Conservation (phyloP, 1,284 basidiomycete species). For the Ceratobasidium sp. region DNA sequence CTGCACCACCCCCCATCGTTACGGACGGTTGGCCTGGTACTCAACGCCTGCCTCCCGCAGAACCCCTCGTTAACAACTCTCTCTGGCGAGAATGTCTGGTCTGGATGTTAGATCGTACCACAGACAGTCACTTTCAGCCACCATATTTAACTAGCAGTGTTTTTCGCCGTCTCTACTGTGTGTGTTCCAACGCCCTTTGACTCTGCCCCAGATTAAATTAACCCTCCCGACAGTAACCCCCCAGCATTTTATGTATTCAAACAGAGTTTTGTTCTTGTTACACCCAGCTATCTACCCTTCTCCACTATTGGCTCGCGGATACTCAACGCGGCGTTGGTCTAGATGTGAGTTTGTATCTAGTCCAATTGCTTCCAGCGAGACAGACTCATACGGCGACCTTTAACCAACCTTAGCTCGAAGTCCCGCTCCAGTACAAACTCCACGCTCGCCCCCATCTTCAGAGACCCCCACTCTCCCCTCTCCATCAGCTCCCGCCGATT, state of each 20-base stretch:
- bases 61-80: background rate
- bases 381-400: background rate
- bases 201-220: conserved; percentile 4
- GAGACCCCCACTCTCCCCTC: background rate
- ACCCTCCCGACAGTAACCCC: conserved; percentile 9
- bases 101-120: conserved; percentile 4
- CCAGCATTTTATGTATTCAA: conserved; percentile 19
- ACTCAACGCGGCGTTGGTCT: conserved; percentile 12
- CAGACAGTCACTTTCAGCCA: background rate
- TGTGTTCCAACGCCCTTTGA: conserved; percentile 4
- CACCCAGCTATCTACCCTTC: conserved; percentile 15
- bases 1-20: background rate
- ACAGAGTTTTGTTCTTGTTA: conserved; percentile 24
- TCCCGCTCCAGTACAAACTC: background rate
- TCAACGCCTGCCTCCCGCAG: background rate
- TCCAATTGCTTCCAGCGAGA: background rate
- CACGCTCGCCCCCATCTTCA: background rate
- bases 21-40: background rate
- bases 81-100: conserved; percentile 4
- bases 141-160: background rate
- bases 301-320: conserved; percentile 17
- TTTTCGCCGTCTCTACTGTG: conserved; percentile 19
- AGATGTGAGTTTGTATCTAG: conserved; percentile 13
- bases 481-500: background rate
- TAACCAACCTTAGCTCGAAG: background rate